These are phyloP conservation scores for Raffaelea ambrosiae DNA, from an alignment of 2,329 filamentous ascomycete genomes.

Conservation along the genomic window DNA sequence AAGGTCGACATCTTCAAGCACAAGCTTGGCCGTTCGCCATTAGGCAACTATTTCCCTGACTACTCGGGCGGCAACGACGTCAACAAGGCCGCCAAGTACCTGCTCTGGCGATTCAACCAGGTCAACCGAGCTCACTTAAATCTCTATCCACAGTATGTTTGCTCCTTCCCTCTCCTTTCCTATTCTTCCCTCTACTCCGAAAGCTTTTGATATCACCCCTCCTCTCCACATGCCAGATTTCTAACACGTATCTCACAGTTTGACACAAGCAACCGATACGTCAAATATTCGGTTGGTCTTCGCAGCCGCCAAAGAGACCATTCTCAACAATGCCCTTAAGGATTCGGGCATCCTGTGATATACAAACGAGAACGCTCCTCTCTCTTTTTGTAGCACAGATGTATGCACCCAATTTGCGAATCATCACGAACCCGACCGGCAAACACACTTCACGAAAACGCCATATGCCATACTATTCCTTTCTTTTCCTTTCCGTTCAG, in stretches of 20 bases:
- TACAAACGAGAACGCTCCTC: background rate
- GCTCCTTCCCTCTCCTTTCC: background rate
- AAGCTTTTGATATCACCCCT: no score
- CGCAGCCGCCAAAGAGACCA: slow-evolving; percentile 97
- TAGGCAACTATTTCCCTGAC: slow-evolving; percentile 94
- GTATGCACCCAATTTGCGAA: no score
- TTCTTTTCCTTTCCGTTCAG: no score
- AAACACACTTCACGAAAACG: no score
- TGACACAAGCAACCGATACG: slow-evolving; percentile 97
- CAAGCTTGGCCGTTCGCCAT: slow-evolving; percentile 79
- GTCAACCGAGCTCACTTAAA: slow-evolving; percentile 95
- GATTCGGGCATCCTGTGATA: slow-evolving; percentile 88
- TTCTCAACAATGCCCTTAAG: slow-evolving; percentile 94
- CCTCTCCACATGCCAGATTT: no score
- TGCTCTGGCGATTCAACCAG: slow-evolving; percentile 97
- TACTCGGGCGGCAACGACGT: slow-evolving; percentile 97
- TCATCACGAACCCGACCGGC: no score
- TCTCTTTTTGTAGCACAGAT: background rate
- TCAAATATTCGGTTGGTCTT: slow-evolving; percentile 98
- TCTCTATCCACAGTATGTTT: slow-evolving; percentile 87
- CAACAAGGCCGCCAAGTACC: slow-evolving; percentile 94
- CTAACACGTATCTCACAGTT: slow-evolving; percentile 47
- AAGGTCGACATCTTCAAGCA: slow-evolving; percentile 98
- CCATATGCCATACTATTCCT: no score
- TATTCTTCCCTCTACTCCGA: background rate